A percentile compares a stretch with the other conserved stretches of the same genome.
These are phyloP conservation scores for Cercospora sesami DNA, from an alignment of 2,329 filamentous ascomycete species.

Conservation along the genomic window DNA sequence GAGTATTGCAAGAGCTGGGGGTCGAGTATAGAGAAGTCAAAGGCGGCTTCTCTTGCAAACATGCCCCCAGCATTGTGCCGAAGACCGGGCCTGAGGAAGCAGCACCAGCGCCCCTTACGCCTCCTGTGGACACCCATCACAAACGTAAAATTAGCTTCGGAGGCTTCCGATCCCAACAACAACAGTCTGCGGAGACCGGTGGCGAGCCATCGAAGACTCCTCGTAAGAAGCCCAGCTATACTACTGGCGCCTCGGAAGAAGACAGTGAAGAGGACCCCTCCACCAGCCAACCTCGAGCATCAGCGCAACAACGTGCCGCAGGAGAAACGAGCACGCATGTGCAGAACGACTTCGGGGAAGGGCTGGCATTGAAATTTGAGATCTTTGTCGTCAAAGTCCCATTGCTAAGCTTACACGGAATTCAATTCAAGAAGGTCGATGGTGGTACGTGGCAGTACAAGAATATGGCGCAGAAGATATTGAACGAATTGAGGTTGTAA, in stretches of 20 bases:
- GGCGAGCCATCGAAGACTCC: constrained; percentile 56
- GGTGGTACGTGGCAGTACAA: constrained; percentile 99
- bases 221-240: constrained; percentile 75
- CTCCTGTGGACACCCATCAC: constrained; percentile 56
- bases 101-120: constrained; percentile 51
- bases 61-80: constrained; percentile 84
- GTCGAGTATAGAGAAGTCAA: constrained; percentile 93
- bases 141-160: constrained; percentile 82
- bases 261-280: constrained; percentile 36
- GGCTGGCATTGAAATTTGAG: constrained; percentile 84
- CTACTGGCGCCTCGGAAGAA: constrained; percentile 59
- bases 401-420: constrained; percentile 84
- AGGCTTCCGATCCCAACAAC: constrained; percentile 57
- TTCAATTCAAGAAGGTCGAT: constrained; percentile 95
- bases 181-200: constrained; percentile 46
- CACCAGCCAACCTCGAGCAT: constrained; percentile 36
- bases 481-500: constrained; percentile 78
- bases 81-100: constrained; percentile 54
- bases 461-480: constrained; percentile 94
- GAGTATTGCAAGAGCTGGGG: constrained; percentile 80
- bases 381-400: constrained; percentile 98
- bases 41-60: constrained; percentile 86
- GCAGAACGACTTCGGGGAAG: constrained; percentile 82
- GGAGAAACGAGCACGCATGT: constrained; percentile 92
- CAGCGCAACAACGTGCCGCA: constrained; percentile 50